phyloP scores from a whole-genome alignment of 805 yeast species.

The Ogataea angusta region DNA sequence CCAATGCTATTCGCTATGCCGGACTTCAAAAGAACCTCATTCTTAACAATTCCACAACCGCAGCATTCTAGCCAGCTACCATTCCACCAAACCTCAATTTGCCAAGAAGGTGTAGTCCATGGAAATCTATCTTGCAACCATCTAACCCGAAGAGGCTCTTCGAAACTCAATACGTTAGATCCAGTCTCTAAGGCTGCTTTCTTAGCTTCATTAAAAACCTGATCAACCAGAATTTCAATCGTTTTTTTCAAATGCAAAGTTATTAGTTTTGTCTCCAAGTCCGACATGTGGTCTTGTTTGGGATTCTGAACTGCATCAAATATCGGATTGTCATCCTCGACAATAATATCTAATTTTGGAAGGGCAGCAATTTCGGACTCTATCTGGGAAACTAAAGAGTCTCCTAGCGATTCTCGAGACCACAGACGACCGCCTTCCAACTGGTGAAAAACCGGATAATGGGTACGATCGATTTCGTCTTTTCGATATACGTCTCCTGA shows the following conservation, averaged over 20 bases:
- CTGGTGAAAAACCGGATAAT: conserved; percentile 96
- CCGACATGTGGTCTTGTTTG: conserved; percentile 73
- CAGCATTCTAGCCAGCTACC: conserved; percentile 97
- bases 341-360: conserved; percentile 66
- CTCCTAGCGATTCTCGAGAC: conserved; percentile 47
- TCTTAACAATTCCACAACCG: conserved; percentile 89
- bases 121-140: conserved; percentile 98
- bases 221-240: conserved; percentile 75
- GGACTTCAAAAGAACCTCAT: conserved; percentile 70
- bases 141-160: conserved; percentile 77
- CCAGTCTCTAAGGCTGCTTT: conserved; percentile 41
- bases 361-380: conserved; percentile 59
- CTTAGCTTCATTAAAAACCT: conserved; percentile 73
- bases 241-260: conserved; percentile 82
- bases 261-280: conserved; percentile 63
- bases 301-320: conserved; percentile 62
- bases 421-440: conserved; percentile 95
- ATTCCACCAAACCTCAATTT: conserved; percentile 98
- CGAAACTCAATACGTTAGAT: conserved; percentile 26
- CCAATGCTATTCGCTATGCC: conserved; percentile 70
- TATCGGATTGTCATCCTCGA: conserved; percentile 67
- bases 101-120: conserved; percentile 99
- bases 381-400: conserved; percentile 42
- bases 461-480: conserved; percentile 93
- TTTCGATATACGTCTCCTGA: conserved; percentile 95